Evolutionary conservation across 352 stramenopile species (phyloP).

Genomic region (Lagenidium giganteum): DNA sequence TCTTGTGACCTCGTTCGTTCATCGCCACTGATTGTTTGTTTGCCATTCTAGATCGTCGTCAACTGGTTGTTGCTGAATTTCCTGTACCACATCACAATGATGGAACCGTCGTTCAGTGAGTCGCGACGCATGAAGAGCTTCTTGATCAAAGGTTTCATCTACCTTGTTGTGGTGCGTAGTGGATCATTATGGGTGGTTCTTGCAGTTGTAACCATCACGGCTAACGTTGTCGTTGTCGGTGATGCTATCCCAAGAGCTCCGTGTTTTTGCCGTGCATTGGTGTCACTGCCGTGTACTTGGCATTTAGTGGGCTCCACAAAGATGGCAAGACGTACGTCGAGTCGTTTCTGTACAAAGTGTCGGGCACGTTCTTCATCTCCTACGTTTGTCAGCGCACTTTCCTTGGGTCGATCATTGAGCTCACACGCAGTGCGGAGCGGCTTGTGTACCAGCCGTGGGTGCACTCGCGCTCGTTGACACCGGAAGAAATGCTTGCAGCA

Average conservation of each 20-base stretch:
- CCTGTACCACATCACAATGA: slow-evolving; percentile 64
- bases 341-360: slow-evolving; percentile 80
- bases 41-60: slow-evolving; percentile 45
- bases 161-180: slow-evolving; percentile 61
- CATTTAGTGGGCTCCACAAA: slow-evolving; percentile 48
- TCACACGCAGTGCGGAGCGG: slow-evolving; percentile 59
- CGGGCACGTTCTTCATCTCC: slow-evolving; percentile 84
- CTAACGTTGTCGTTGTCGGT: background rate
- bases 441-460: slow-evolving; percentile 70
- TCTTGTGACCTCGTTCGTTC: background rate
- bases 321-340: slow-evolving; percentile 62
- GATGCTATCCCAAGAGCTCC: slow-evolving; percentile 40
- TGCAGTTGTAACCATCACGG: too few relatives aligned
- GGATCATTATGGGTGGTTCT: too few relatives aligned
- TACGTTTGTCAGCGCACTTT: slow-evolving; percentile 82
- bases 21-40: background rate
- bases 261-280: slow-evolving; percentile 77
- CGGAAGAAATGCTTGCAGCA: slow-evolving; percentile 39
- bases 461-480: slow-evolving; percentile 53
- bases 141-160: slow-evolving; percentile 70
- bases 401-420: slow-evolving; percentile 63
- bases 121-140: slow-evolving; percentile 63
- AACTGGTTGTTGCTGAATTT: slow-evolving; percentile 74
- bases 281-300: slow-evolving; percentile 72
- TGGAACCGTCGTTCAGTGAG: slow-evolving; percentile 60